phyloP scores from a whole-genome alignment of 2,329 filamentous ascomycete species.

The Teratosphaeria gauchensis region DNA sequence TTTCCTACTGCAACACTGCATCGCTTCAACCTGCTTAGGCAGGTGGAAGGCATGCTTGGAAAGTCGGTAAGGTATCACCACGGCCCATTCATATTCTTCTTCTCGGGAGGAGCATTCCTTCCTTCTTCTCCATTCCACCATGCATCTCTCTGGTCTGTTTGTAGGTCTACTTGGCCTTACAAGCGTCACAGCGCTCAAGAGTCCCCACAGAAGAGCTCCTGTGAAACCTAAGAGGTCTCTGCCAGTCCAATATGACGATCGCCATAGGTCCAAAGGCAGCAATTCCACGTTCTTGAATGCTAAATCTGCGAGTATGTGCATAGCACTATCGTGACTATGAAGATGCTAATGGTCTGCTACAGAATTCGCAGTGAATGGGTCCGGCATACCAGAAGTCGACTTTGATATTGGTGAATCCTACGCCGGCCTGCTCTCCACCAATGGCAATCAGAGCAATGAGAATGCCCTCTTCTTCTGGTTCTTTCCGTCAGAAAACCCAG shows the following conservation, averaged over 20 bases:
- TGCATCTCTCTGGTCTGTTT: background rate
- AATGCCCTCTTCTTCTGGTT: constrained; percentile 39
- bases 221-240: background rate
- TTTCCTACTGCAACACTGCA: background rate
- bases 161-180: background rate
- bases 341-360: background rate
- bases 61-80: background rate
- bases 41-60: background rate
- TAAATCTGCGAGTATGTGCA: constrained; percentile 3
- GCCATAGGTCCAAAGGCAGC: background rate
- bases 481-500: constrained; percentile 37
- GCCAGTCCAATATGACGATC: background rate
- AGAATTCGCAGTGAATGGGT: constrained; percentile 17
- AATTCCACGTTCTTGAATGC: constrained; percentile 3
- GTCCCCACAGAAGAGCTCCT: constrained; percentile 2
- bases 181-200: constrained; percentile 4
- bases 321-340: background rate
- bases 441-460: constrained; percentile 8
- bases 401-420: constrained; percentile 28
- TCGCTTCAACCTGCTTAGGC: background rate
- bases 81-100: background rate
- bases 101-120: background rate
- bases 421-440: constrained; percentile 19
- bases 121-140: background rate
- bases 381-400: constrained; percentile 21